Conservation (phyloP, 2,329 filamentous ascomycete species). For the Penicillium italicum region DNA sequence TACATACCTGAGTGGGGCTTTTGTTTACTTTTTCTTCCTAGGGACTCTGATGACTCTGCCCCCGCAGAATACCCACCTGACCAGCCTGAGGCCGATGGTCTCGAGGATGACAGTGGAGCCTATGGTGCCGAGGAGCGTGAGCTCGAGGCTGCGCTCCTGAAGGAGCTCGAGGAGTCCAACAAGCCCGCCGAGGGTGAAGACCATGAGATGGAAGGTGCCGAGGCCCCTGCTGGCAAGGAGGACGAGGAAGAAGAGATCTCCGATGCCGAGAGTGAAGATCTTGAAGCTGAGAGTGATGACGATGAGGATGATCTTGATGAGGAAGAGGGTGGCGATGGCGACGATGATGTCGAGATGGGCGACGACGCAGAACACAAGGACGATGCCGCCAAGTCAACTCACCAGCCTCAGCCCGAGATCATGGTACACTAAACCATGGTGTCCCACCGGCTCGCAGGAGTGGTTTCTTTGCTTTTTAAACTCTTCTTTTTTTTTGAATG, state of each 20-base stretch:
- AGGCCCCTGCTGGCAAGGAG: conserved; percentile 48
- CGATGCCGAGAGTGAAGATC: conserved; percentile 73
- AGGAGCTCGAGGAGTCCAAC: conserved; percentile 49
- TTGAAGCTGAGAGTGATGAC: conserved; percentile 72
- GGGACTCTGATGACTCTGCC: conserved; percentile 96
- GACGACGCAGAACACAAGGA: conserved; percentile 49
- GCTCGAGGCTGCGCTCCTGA: conserved; percentile 60
- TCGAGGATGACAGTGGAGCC: conserved; percentile 74
- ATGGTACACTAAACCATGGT: conserved; percentile 44
- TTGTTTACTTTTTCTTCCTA: conserved; percentile 38
- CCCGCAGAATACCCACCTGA: conserved; percentile 95
- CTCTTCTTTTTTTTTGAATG: conserved; percentile 20
- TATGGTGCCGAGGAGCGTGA: conserved; percentile 90
- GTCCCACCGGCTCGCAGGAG: conserved; percentile 1
- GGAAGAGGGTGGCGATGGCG: conserved; percentile 57
- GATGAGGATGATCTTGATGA: conserved; percentile 67
- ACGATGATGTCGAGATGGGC: conserved; percentile 57
- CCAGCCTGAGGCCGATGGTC: conserved; percentile 88
- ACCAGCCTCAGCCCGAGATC: conserved; percentile 40
- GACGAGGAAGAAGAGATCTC: conserved; percentile 65
- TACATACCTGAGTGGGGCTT: not conserved
- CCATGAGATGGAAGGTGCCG: conserved; percentile 70
- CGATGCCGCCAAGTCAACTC: conserved; percentile 31
- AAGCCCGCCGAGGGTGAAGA: conserved; percentile 54
- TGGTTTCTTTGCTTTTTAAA: conserved; percentile 6